phyloP scores from a whole-genome alignment of 2,329 filamentous ascomycete genomes.

The Remersonia thermophila region DNA sequence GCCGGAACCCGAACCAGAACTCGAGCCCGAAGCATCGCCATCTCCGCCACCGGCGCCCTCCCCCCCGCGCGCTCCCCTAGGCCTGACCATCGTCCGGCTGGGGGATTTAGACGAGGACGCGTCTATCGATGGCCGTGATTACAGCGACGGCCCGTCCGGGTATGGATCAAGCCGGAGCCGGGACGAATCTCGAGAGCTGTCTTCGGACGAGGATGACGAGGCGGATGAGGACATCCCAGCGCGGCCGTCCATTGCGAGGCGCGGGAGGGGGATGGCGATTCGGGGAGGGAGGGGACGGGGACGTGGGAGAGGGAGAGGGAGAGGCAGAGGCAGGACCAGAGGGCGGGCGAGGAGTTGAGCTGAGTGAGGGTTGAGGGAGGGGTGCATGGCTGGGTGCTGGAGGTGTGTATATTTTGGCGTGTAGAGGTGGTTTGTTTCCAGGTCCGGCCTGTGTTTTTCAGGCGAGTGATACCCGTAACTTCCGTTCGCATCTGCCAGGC shows the following conservation, averaged over 20 bases:
- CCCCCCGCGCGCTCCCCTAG: slow-evolving; percentile 11
- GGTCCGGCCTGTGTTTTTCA: no score
- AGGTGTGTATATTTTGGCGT: no score
- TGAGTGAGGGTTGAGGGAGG: no score
- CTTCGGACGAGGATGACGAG: slow-evolving; percentile 14
- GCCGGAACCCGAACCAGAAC: neutral
- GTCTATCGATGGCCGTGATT: slow-evolving; percentile 1
- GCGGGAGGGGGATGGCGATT: slow-evolving; percentile 3
- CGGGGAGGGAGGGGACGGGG: slow-evolving; percentile 8
- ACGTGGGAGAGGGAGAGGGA: slow-evolving; percentile 1
- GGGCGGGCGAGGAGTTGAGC: neutral
- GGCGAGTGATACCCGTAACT: no score
- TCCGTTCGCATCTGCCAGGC: no score
- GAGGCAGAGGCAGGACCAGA: slow-evolving; percentile 1
- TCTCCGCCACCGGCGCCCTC: slow-evolving; percentile 1
- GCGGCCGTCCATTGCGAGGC: slow-evolving; percentile 3
- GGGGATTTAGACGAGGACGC: slow-evolving; percentile 19
- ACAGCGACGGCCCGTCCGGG: neutral
- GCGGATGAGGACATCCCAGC: slow-evolving; percentile 19
- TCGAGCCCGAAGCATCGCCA: slow-evolving; percentile 1
- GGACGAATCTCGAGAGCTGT: slow-evolving; percentile 1
- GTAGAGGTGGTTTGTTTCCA: no score
- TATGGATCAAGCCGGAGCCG: neutral
- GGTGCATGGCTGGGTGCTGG: no score
- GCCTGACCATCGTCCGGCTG: slow-evolving; percentile 24